These are phyloP conservation scores for Starmera pachycereana DNA, from an alignment of 805 yeast genomes.

Conservation along the genomic window DNA sequence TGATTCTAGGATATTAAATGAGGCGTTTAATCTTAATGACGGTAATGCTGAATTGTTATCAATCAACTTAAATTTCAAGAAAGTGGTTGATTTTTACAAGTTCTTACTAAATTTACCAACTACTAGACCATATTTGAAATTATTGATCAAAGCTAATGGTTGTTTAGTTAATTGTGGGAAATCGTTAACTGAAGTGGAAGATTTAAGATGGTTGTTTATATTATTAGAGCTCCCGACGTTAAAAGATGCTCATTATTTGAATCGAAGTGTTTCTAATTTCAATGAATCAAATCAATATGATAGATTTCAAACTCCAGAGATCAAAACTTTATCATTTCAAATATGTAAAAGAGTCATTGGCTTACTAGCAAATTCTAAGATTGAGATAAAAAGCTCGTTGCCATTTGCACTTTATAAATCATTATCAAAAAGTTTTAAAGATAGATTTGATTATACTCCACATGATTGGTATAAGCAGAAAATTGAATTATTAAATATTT, in stretches of 20 bases:
- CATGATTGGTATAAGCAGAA: slow-evolving; percentile 34
- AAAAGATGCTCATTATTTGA: slow-evolving; percentile 31
- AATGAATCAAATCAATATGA: slow-evolving; percentile 2
- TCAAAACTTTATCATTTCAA: slow-evolving; percentile 52
- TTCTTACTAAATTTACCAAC: slow-evolving; percentile 44
- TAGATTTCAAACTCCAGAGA: slow-evolving; percentile 34
- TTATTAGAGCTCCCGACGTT: slow-evolving; percentile 62
- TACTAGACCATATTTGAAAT: slow-evolving; percentile 44
- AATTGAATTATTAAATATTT: slow-evolving; percentile 63
- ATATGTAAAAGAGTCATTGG: slow-evolving; percentile 64
- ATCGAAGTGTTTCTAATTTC: background rate
- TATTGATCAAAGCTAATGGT: slow-evolving; percentile 41
- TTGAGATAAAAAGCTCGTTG: slow-evolving; percentile 30
- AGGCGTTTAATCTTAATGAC: slow-evolving; percentile 36
- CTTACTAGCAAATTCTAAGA: slow-evolving; percentile 41
- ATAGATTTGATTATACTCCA: slow-evolving; percentile 19
- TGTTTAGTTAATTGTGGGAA: slow-evolving; percentile 41
- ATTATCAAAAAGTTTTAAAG: too few relatives aligned
- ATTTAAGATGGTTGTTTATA: slow-evolving; percentile 51
- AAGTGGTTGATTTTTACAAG: slow-evolving; percentile 35
- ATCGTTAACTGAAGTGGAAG: slow-evolving; percentile 27
- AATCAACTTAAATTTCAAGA: slow-evolving; percentile 39
- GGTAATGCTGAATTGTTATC: slow-evolving; percentile 14
- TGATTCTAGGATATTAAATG: slow-evolving; percentile 35
- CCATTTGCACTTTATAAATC: slow-evolving; percentile 41